These are phyloP conservation scores for Spathaspora sp. DNA, from an alignment of 1,139 yeast species.

Conservation along the genomic window DNA sequence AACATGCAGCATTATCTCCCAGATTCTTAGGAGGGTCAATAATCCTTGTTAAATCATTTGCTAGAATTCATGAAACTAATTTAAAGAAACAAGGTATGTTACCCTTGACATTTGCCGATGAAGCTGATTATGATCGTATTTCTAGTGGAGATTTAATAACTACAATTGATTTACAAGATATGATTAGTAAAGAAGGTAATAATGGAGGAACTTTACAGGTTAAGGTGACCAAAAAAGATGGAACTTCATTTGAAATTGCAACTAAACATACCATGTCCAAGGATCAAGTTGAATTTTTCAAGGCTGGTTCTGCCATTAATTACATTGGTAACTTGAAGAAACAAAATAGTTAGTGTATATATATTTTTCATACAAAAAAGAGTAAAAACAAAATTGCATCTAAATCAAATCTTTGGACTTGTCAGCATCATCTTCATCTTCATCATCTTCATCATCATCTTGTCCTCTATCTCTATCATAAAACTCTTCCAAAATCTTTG, in stretches of 20 bases:
- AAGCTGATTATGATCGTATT: constrained; percentile 80
- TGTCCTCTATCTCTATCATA: constrained; percentile 80
- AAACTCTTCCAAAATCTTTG: constrained; percentile 92
- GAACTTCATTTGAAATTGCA: constrained; percentile 65
- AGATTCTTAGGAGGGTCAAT: constrained; percentile 89
- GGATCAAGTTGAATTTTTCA: constrained; percentile 94
- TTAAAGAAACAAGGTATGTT: constrained; percentile 95
- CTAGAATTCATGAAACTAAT: constrained; percentile 84
- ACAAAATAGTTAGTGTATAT: constrained; percentile 13
- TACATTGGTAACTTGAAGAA: constrained; percentile 71
- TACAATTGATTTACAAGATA: constrained; percentile 73
- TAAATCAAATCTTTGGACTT: constrained; percentile 46
- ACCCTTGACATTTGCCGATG: constrained; percentile 89
- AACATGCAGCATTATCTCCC: constrained; percentile 96
- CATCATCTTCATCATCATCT: constrained; percentile 58
- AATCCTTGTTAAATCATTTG: constrained; percentile 90
- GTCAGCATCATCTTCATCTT: constrained; percentile 35
- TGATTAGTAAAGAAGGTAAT: constrained; percentile 78
- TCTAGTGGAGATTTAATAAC: constrained; percentile 75
- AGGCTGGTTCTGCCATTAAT: constrained; percentile 96
- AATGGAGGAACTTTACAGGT: constrained; percentile 80
- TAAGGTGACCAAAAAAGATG: constrained; percentile 73
- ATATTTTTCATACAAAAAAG: constrained; percentile 2
- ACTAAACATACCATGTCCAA: constrained; percentile 95
- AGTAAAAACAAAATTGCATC: constrained; percentile 7